Conservation (phyloP, 1,284 basidiomycete species). For the Entoloma clypeatum region DNA sequence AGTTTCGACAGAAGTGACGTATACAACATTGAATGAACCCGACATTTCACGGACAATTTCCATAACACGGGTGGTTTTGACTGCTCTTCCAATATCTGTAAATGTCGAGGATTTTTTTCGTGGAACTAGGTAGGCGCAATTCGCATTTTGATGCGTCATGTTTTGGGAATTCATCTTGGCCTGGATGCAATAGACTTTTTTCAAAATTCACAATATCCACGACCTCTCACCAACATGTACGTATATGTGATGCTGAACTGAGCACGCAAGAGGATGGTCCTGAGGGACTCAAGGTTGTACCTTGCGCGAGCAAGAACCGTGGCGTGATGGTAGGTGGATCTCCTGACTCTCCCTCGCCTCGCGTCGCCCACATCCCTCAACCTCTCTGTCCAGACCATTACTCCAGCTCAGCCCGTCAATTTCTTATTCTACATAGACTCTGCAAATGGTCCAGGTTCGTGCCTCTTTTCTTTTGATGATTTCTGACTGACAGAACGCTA, state of each 20-base stretch:
- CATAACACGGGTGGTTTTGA: constrained; percentile 51
- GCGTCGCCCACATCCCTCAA: background rate
- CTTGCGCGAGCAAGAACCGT: constrained; percentile 40
- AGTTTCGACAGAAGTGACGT: constrained; percentile 58
- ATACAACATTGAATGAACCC: constrained; percentile 54
- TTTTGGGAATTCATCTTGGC: background rate
- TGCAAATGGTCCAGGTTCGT: constrained; percentile 52
- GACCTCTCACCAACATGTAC: constrained; percentile 66
- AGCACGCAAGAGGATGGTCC: constrained; percentile 39
- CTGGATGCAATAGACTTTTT: constrained; percentile 64
- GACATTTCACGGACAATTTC: constrained; percentile 47
- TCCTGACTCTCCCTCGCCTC: background rate
- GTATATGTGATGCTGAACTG: constrained; percentile 57
- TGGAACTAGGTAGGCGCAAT: constrained; percentile 47
- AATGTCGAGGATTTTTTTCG: constrained; percentile 88
- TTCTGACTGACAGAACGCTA: constrained; percentile 21
- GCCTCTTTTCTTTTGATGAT: constrained; percentile 7
- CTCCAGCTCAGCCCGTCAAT: constrained; percentile 63
- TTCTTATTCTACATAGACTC: constrained; percentile 73
- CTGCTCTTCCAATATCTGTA: constrained; percentile 72
- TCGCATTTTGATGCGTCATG: constrained; percentile 3
- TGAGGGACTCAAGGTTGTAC: constrained; percentile 48
- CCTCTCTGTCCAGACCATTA: constrained; percentile 50
- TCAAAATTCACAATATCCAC: constrained; percentile 79
- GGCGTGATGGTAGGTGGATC: constrained; percentile 36